Evolutionary conservation across 2,329 filamentous ascomycete species (phyloP).

Genomic region (Calonectria pauciramosa): DNA sequence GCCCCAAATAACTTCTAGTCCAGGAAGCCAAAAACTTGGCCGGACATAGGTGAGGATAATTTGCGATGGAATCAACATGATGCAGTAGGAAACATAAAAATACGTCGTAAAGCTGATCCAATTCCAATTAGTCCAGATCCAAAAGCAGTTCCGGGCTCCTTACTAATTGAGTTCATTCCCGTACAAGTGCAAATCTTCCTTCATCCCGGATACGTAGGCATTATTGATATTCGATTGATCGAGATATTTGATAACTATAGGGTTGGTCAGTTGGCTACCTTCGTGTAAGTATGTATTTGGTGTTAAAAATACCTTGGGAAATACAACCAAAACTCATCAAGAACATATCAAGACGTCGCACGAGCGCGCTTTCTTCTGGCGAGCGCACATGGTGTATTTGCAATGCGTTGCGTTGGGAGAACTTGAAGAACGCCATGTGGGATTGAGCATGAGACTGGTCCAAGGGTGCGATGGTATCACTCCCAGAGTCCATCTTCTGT

Average conservation of each 20-base stretch:
- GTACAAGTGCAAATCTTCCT: conserved; percentile 50
- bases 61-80: conserved; percentile 57
- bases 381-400: background rate
- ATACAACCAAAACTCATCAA: conserved; percentile 24
- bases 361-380: conserved; percentile 8
- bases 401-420: background rate
- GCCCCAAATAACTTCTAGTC: conserved; percentile 49
- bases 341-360: conserved; percentile 20
- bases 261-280: background rate
- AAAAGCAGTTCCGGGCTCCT: background rate
- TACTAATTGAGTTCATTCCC: conserved; percentile 39
- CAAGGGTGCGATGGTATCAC: too few species aligned
- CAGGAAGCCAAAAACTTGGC: conserved; percentile 54
- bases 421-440: background rate
- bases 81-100: conserved; percentile 71
- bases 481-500: too few species aligned
- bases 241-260: conserved; percentile 36
- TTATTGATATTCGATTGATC: conserved; percentile 54
- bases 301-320: conserved; percentile 5
- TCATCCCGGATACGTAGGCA: conserved; percentile 58
- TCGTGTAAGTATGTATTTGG: too few species aligned
- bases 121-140: background rate
- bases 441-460: background rate
- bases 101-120: conserved; percentile 53
- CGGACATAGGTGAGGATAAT: conserved; percentile 54